These are phyloP conservation scores for Lepidium aucheri DNA, from an alignment of 345 rosid species.

Conservation along the genomic window DNA sequence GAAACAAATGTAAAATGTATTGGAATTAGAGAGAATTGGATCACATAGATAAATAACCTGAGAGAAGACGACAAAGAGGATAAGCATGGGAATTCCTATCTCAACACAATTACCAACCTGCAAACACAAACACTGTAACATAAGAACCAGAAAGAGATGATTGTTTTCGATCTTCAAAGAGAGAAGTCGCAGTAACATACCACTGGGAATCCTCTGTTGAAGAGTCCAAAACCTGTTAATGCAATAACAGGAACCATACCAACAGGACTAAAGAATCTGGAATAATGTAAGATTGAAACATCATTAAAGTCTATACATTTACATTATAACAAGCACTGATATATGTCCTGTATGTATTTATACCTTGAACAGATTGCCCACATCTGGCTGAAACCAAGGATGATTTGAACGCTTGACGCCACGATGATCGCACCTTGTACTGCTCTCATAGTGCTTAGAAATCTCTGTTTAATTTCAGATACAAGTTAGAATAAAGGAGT, in stretches of 20 bases:
- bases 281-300: not conserved
- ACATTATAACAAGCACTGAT: not conserved
- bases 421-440: slow-evolving; percentile 97
- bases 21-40: not conserved
- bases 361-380: slow-evolving; percentile 98
- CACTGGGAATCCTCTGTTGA: slow-evolving; percentile 97
- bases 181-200: slow-evolving; percentile 30
- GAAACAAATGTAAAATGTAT: not conserved
- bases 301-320: not conserved
- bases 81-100: slow-evolving; percentile 87
- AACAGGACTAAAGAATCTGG: slow-evolving; percentile 96
- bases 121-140: not conserved
- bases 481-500: not conserved
- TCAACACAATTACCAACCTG: slow-evolving; percentile 89
- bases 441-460: slow-evolving; percentile 89
- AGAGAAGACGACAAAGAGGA: slow-evolving; percentile 69
- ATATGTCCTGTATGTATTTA: not conserved
- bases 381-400: slow-evolving; percentile 88
- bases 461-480: slow-evolving; percentile 39
- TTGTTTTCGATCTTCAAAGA: not conserved
- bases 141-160: not conserved
- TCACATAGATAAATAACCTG: slow-evolving; percentile 44
- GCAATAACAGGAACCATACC: slow-evolving; percentile 98
- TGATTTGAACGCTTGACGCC: slow-evolving; percentile 91
- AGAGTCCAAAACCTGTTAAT: slow-evolving; percentile 83